phyloP scores from a whole-genome alignment of 2,329 filamentous ascomycete species.

The Aspergillus luchuensis region DNA sequence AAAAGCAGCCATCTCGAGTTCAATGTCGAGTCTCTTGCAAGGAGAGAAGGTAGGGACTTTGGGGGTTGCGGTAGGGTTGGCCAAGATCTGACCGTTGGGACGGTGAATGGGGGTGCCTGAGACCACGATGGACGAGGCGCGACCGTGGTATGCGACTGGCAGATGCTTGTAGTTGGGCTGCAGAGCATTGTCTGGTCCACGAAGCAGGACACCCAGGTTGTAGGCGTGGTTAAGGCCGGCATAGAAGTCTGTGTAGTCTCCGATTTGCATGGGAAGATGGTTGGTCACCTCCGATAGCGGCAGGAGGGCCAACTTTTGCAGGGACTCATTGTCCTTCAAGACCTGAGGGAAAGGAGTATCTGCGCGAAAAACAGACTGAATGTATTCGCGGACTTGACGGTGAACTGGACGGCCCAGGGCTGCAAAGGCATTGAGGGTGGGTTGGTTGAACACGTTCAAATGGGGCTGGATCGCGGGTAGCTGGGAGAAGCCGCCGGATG shows the following conservation, averaged over 20 bases:
- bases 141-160: slow-evolving; percentile 79
- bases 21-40: slow-evolving; percentile 71
- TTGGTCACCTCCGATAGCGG: slow-evolving; percentile 61
- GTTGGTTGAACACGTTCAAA: slow-evolving; percentile 62
- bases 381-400: slow-evolving; percentile 65
- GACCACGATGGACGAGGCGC: slow-evolving; percentile 73
- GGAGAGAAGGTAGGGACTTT: slow-evolving; percentile 66
- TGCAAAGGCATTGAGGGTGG: slow-evolving; percentile 73
- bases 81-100: slow-evolving; percentile 73
- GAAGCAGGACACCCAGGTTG: slow-evolving; percentile 71
- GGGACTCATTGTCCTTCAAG: slow-evolving; percentile 61
- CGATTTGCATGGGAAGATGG: slow-evolving; percentile 75
- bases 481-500: slow-evolving; percentile 60
- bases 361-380: slow-evolving; percentile 67
- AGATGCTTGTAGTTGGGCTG: slow-evolving; percentile 81
- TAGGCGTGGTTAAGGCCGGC: slow-evolving; percentile 77
- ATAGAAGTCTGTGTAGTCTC: slow-evolving; percentile 86
- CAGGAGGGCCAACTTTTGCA: slow-evolving; percentile 62
- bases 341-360: slow-evolving; percentile 62
- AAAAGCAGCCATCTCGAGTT: slow-evolving; percentile 78
- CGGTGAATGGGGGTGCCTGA: slow-evolving; percentile 73
- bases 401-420: slow-evolving; percentile 69
- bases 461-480: slow-evolving; percentile 61
- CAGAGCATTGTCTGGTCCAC: slow-evolving; percentile 70
- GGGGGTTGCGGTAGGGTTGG: slow-evolving; percentile 62